These are phyloP conservation scores for Nakazawaea ambrosiae DNA, from an alignment of 805 yeast genomes.

Conservation along the genomic window DNA sequence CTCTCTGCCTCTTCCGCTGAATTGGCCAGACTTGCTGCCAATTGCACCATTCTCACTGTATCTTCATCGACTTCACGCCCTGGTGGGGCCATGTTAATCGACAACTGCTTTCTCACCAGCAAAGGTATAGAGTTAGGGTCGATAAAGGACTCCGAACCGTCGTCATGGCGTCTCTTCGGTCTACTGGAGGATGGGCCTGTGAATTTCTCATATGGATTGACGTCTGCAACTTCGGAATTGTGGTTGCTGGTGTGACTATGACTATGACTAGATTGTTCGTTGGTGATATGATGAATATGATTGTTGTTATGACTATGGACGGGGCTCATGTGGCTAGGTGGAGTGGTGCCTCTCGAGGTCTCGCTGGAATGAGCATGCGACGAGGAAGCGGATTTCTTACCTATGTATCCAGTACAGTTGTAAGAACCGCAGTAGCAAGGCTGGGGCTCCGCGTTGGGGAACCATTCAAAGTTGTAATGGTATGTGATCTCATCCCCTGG, in stretches of 20 bases:
- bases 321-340: neutral
- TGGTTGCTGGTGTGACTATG: neutral
- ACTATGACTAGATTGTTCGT: neutral
- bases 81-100: conserved; percentile 16
- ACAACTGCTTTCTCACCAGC: conserved; percentile 9
- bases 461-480: conserved; percentile 42
- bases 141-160: neutral
- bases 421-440: conserved; percentile 35
- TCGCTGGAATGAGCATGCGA: neutral
- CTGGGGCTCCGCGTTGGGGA: conserved; percentile 35
- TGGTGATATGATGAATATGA: neutral
- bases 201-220: neutral
- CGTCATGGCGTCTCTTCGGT: conserved; percentile 1
- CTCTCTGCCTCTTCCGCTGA: neutral
- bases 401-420: conserved; percentile 34
- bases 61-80: conserved; percentile 13
- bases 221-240: neutral
- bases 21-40: conserved; percentile 4
- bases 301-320: neutral
- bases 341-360: neutral
- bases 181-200: neutral
- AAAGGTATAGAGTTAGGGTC: conserved; percentile 6
- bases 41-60: conserved; percentile 5
- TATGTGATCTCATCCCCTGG: conserved; percentile 39
- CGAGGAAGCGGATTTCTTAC: neutral